phyloP scores from a whole-genome alignment of 306 rosid species.

The Lathyrus oleraceus region DNA sequence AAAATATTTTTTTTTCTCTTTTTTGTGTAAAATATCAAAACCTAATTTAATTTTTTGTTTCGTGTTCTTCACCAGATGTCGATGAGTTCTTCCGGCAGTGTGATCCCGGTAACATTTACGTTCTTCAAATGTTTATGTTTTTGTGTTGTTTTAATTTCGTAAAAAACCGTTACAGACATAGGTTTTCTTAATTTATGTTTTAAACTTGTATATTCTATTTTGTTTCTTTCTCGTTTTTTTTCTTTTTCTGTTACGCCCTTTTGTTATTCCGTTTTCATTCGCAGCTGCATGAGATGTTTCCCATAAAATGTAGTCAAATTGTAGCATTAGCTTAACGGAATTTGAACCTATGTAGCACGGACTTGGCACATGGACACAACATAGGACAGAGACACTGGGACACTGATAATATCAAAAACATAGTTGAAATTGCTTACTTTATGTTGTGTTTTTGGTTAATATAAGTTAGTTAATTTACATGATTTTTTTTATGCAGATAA shows the following conservation, averaged over 20 bases:
- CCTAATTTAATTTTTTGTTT: neutral
- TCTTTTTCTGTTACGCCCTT: neutral
- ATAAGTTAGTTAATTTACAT: constrained; percentile 4
- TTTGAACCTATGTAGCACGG: no score
- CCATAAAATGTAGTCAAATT: no score
- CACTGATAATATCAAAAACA: no score
- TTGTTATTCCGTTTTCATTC: neutral
- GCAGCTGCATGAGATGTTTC: no score
- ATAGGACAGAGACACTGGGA: no score
- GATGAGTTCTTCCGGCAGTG: constrained; percentile 47
- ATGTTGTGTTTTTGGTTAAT: neutral
- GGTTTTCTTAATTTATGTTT: neutral
- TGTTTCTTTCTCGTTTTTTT: neutral
- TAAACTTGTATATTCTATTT: neutral
- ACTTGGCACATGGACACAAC: no score
- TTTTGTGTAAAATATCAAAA: neutral
- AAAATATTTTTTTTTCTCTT: neutral
- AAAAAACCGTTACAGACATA: neutral
- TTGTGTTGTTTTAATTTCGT: neutral
- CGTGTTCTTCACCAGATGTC: constrained; percentile 39
- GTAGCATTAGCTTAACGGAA: no score
- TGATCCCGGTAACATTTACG: constrained; percentile 43
- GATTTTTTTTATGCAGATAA: constrained; percentile 45
- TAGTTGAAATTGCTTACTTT: neutral
- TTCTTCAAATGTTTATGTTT: neutral